Conservation (phyloP, 129 eudicot species). For the Chrysanthemum lavandulifolium region DNA sequence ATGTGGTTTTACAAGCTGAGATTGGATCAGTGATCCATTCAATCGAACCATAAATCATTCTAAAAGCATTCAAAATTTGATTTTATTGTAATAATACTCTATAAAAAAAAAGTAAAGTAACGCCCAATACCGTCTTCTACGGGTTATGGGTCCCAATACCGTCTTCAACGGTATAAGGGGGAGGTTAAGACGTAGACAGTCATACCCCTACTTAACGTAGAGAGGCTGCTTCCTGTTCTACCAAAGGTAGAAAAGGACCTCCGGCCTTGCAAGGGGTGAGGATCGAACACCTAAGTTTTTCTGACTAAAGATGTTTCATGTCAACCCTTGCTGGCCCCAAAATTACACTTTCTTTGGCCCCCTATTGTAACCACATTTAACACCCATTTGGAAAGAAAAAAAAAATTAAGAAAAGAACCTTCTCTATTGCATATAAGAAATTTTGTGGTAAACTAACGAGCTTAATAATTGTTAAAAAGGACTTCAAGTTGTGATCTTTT, state of each 20-base stretch:
- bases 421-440: neutral
- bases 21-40: no score
- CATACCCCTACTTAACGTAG: no score
- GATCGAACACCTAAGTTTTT: neutral
- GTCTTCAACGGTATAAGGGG: no score
- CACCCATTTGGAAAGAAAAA: neutral
- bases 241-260: no score
- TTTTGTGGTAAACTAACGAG: slow-evolving; percentile 1
- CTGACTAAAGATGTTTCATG: neutral
- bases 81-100: neutral
- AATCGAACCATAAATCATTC: neutral
- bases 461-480: slow-evolving; percentile 39
- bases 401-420: neutral
- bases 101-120: no score
- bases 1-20: no score
- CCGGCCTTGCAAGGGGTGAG: no score
- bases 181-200: no score
- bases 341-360: neutral
- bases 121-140: no score
- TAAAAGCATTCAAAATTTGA: neutral
- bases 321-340: neutral
- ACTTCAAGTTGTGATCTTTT: slow-evolving; percentile 66
- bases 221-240: no score
- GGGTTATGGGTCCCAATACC: no score
- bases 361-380: neutral